phyloP scores from a whole-genome alignment of 495 filamentous ascomycete genomes.

The Corynascus novoguineensis region DNA sequence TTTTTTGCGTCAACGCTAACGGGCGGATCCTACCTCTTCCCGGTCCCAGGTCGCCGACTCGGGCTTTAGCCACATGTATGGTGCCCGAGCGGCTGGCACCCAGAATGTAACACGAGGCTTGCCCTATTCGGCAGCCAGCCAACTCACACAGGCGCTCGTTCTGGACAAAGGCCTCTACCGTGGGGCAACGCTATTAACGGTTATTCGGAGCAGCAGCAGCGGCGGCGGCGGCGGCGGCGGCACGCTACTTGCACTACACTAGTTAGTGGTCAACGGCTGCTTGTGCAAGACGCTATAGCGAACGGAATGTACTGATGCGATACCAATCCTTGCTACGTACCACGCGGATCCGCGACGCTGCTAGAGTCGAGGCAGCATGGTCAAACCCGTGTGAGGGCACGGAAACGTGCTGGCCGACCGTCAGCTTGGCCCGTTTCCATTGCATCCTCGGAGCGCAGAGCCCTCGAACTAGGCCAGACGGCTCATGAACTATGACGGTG shows the following conservation, averaged over 20 bases:
- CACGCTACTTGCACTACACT: too few relatives aligned
- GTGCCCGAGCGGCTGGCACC: constrained; percentile 29
- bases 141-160: background rate
- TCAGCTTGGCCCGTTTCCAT: background rate
- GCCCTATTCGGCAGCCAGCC: constrained; percentile 6
- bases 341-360: too few relatives aligned
- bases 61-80: constrained; percentile 37
- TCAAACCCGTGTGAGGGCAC: background rate
- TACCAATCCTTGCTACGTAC: too few relatives aligned
- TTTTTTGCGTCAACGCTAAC: constrained; percentile 37
- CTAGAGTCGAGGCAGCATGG: too few relatives aligned
- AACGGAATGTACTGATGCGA: background rate
- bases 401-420: constrained; percentile 25
- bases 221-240: background rate
- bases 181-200: too few relatives aligned
- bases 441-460: constrained; percentile 9
- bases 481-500: background rate
- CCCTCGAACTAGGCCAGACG: background rate
- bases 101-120: constrained; percentile 8
- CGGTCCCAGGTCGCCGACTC: constrained; percentile 34
- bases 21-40: constrained; percentile 28
- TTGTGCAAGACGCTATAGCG: background rate
- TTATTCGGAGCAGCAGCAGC: background rate
- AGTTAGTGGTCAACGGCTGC: background rate
- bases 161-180: background rate